These are phyloP conservation scores for Hyaloscypha variabilis DNA, from an alignment of 495 filamentous ascomycete species.

Conservation along the genomic window DNA sequence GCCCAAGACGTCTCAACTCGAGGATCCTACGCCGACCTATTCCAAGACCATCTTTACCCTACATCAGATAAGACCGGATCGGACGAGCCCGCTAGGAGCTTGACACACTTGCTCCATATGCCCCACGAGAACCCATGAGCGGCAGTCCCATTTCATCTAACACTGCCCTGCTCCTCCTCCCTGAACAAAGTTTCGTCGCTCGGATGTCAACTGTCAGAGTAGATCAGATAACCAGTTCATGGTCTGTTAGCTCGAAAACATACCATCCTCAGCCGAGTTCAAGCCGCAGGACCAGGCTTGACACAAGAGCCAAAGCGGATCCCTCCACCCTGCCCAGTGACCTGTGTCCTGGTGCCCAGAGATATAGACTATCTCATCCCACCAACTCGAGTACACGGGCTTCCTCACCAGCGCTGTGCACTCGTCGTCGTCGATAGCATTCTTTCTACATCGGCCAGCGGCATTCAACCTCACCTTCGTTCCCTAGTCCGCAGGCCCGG, in stretches of 20 bases:
- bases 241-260: constrained; percentile 29
- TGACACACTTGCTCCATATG: constrained; percentile 17
- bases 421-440: constrained; percentile 34
- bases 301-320: constrained; percentile 24
- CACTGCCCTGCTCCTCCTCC: constrained; percentile 11
- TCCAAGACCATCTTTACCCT: constrained; percentile 8
- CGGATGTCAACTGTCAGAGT: constrained; percentile 33
- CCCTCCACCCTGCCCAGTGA: constrained; percentile 19
- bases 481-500: constrained; percentile 32
- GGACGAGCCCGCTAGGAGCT: constrained; percentile 17
- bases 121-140: constrained; percentile 18
- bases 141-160: neutral
- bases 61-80: constrained; percentile 23
- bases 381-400: neutral
- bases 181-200: constrained; percentile 22
- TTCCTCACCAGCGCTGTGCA: constrained; percentile 30
- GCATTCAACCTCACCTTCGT: constrained; percentile 16
- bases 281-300: constrained; percentile 18
- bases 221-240: constrained; percentile 30
- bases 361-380: constrained; percentile 30
- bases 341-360: constrained; percentile 19
- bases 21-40: constrained; percentile 19
- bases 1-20: constrained; percentile 33
- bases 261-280: constrained; percentile 15
- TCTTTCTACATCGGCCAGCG: constrained; percentile 25